phyloP scores from a whole-genome alignment of 768 basidiomycete species.

The button mushroom (Agaricus bisporus) region DNA sequence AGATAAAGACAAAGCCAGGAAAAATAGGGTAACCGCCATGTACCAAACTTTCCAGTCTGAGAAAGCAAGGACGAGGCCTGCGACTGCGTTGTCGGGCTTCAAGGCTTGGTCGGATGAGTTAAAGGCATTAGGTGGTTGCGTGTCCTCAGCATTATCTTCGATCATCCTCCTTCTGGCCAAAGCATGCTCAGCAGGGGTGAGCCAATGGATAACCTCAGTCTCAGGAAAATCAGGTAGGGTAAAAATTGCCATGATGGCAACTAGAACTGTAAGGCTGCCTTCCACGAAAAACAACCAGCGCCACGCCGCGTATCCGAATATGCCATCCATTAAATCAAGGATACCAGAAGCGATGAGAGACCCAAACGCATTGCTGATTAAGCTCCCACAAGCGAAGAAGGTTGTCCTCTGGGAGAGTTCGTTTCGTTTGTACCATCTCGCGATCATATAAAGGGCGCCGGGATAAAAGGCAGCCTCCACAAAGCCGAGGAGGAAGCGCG shows the following conservation, averaged over 20 bases:
- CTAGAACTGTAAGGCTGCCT: conserved; percentile 48
- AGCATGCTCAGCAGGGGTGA: conserved; percentile 48
- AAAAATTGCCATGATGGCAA: conserved; percentile 47
- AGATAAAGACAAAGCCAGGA: conserved; percentile 48
- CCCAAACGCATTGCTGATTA: conserved; percentile 81
- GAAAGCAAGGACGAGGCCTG: conserved; percentile 53
- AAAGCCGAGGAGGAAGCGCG: conserved; percentile 74
- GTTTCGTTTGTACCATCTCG: conserved; percentile 67
- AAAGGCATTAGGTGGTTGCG: background rate
- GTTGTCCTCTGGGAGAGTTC: conserved; percentile 70
- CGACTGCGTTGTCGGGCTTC: conserved; percentile 10
- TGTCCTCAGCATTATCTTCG: conserved; percentile 38
- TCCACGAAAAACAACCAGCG: conserved; percentile 73
- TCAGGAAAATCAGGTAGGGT: conserved; percentile 73
- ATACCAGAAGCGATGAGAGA: conserved; percentile 74
- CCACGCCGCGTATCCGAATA: conserved; percentile 67
- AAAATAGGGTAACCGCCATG: conserved; percentile 28
- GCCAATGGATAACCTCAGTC: conserved; percentile 40
- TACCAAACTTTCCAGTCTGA: conserved; percentile 74
- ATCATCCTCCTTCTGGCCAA: conserved; percentile 56
- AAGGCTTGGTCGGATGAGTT: conserved; percentile 12
- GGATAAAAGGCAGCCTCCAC: conserved; percentile 71
- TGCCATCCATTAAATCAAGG: conserved; percentile 64
- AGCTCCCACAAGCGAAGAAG: conserved; percentile 61
- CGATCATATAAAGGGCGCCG: conserved; percentile 57